Evolutionary conservation across 2,329 filamentous ascomycete species (phyloP), one percentile per base, ranked within the genome.

Genomic region (Paraphaeosphaeria minitans): DNA sequence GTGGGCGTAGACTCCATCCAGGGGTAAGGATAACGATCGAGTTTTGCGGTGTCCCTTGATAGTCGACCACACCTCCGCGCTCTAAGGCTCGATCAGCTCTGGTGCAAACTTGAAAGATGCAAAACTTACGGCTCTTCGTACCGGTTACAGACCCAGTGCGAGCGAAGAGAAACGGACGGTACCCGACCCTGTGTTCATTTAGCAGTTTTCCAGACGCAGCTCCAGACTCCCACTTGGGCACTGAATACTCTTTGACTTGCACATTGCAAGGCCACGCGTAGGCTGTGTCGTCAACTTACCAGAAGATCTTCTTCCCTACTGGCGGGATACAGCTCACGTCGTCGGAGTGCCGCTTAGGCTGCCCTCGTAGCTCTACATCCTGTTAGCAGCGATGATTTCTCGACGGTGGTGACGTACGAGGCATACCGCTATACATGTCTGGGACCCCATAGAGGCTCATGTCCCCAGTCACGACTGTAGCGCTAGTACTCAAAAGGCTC

Each of bases 111-210:
- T 39, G 14, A n/a, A 8, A 9, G 19, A 27, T 22, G 21, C n/a
- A 21, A 14, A 29, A 27, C 37, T 8, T 39, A 39, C 37, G 37
- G 5, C n/a, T n/a, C 14, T 46, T 21, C 27, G 43, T n/a, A 16
- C 14, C 27, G 43, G 14, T 27, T 8, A 21, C 52, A 16, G 5
- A n/a, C 21, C 65, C 65, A 9, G 60, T 46, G 8, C 70, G 64
- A 14, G 65, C 61, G 42, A 74, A 69, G 1, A 72, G 43, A 29
- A 69, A 74, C 3, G 70, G 70, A 6, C 71, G 69, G 24, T 65
- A 66, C 8, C 71, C 71, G 22, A 73, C 41, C 70, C 65, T 67
- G 27, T 14, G 33, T 6, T 45, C 1, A 16, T 13, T 50, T 50
- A 50, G 29, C 29, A n/a, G 19, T 7, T 7, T 43, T 12, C 19